Evolutionary conservation across 768 basidiomycete genomes (phyloP).

Genomic region (Amanita jacksonii): DNA sequence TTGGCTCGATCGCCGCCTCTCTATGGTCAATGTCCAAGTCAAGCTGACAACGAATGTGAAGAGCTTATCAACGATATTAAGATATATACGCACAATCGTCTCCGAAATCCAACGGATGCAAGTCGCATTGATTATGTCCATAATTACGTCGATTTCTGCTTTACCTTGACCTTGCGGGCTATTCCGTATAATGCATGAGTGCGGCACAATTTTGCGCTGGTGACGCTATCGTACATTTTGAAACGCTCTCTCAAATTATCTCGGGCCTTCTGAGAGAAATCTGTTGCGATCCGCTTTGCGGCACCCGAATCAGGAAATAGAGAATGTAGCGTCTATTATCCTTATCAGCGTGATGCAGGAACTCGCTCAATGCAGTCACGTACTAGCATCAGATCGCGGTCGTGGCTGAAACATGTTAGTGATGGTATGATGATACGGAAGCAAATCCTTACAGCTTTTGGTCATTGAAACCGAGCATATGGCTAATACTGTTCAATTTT

Average conservation of each 20-base stretch:
- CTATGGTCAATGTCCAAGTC: neutral
- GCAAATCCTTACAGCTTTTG: conserved; percentile 10
- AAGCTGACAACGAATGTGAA: neutral
- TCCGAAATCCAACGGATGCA: conserved; percentile 21
- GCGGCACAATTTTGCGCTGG: neutral
- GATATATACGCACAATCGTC: conserved; percentile 14
- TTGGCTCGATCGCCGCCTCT: neutral
- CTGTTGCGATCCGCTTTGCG: conserved; percentile 11
- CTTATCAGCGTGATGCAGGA: neutral
- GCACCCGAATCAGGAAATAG: conserved; percentile 13
- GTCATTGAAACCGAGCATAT: conserved; percentile 15
- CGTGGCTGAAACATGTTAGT: conserved; percentile 12
- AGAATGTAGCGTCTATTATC: conserved; percentile 13
- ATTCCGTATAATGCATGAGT: neutral
- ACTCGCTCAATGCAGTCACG: neutral
- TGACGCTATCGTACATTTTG: neutral
- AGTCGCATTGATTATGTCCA: conserved; percentile 18
- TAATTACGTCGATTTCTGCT: conserved; percentile 14
- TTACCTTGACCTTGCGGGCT: neutral
- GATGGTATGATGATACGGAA: neutral
- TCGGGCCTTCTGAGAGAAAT: conserved; percentile 12
- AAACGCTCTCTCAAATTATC: conserved; percentile 10
- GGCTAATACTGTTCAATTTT: conserved; percentile 1
- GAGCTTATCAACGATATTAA: neutral
- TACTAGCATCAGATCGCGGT: conserved; percentile 17